A percentile compares a stretch with the other conserved stretches of the same genome.
Evolutionary conservation across 352 stramenopile species (phyloP).

Genomic region (Phytophthora crassamura): DNA sequence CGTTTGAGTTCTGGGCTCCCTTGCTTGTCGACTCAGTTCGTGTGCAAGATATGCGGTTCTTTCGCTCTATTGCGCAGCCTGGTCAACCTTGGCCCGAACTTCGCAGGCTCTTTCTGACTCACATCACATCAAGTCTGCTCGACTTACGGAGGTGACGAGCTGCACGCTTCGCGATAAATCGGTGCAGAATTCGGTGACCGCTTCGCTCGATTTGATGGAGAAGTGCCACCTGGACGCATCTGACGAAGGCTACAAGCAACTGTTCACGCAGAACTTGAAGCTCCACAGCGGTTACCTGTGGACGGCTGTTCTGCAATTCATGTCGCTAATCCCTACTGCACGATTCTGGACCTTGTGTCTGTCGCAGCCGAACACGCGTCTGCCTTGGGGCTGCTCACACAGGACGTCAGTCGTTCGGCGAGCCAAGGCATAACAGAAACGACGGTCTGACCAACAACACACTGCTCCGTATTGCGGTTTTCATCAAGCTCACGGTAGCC

Average conservation of each 20-base stretch:
- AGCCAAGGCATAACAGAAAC: too few relatives aligned
- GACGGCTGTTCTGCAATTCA: conserved; percentile 8
- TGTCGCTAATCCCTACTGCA: conserved; percentile 9
- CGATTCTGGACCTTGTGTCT: conserved; percentile 7
- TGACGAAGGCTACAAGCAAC: conserved; percentile 7
- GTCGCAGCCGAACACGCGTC: conserved; percentile 6
- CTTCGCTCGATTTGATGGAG: conserved; percentile 6
- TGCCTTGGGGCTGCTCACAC: neutral
- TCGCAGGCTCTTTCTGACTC: neutral
- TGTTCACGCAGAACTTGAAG: conserved; percentile 4
- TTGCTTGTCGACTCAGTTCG: conserved; percentile 3
- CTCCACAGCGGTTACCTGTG: conserved; percentile 1
- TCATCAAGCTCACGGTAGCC: too few relatives aligned
- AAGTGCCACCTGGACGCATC: conserved; percentile 1
- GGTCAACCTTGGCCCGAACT: neutral
- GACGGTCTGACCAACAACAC: too few relatives aligned
- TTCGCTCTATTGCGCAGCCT: neutral
- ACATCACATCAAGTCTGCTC: conserved; percentile 3
- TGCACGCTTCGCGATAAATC: too few relatives aligned
- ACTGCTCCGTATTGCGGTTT: too few relatives aligned
- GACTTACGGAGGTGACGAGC: too few relatives aligned
- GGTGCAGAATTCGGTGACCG: conserved; percentile 12
- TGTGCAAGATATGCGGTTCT: conserved; percentile 9
- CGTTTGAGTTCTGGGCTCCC: conserved; percentile 2
- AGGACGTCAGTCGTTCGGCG: too few relatives aligned